A percentile compares a stretch with the other conserved stretches of the same genome.
Evolutionary conservation across 352 stramenopile genomes (phyloP).

Genomic region (Pythium folliculosum): DNA sequence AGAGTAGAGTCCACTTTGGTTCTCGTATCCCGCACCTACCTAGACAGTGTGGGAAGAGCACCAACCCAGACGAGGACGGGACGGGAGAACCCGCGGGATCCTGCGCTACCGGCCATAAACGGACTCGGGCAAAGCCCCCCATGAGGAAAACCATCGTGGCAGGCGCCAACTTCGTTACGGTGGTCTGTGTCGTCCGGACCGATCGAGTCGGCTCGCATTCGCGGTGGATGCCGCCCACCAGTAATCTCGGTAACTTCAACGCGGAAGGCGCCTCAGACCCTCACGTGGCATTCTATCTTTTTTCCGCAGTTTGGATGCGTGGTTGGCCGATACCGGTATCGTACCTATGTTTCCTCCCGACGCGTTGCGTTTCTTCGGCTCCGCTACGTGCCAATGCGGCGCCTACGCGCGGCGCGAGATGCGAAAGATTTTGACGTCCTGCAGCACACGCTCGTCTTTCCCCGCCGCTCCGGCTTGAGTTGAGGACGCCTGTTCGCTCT

Average conservation of each 20-base stretch:
- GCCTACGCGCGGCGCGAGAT: conserved; percentile 30
- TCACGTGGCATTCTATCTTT: neutral
- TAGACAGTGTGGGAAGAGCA: too few relatives aligned
- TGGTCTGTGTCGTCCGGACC: neutral
- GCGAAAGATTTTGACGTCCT: conserved; percentile 76
- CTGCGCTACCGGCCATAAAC: too few relatives aligned
- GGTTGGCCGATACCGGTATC: too few relatives aligned
- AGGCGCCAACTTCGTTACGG: too few relatives aligned
- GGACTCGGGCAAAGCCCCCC: too few relatives aligned
- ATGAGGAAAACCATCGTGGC: too few relatives aligned
- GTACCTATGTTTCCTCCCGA: too few relatives aligned
- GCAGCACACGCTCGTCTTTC: conserved; percentile 38
- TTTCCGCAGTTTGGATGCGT: neutral
- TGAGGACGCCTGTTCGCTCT: neutral
- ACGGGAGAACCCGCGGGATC: too few relatives aligned
- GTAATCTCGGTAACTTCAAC: neutral
- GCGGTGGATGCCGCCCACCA: neutral
- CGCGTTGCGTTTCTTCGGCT: neutral
- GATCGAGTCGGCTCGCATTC: neutral
- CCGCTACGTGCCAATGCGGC: neutral
- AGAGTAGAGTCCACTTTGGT: neutral
- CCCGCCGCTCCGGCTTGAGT: conserved; percentile 3
- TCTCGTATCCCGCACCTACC: neutral
- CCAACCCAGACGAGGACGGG: too few relatives aligned
- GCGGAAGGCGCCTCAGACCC: neutral